Evolutionary conservation across 345 rosid species (phyloP).

Genomic region (Sisymbrium altissimum): DNA sequence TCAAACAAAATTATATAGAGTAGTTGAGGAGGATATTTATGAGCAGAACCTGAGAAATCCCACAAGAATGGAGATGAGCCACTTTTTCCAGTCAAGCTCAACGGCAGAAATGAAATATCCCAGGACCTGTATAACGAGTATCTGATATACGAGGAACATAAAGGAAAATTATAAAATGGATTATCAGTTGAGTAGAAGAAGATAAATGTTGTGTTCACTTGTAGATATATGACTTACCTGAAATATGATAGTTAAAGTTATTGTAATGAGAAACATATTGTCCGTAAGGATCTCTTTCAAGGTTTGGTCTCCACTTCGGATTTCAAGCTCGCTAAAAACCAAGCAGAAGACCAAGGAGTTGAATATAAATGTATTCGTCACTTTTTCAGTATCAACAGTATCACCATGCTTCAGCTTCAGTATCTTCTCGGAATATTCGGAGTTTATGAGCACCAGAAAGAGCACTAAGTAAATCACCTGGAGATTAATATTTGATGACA

Average conservation of each 20-base stretch:
- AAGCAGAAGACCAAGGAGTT: constrained; percentile 63
- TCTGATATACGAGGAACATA: constrained; percentile 34
- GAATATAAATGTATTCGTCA: constrained; percentile 75
- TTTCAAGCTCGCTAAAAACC: constrained; percentile 77
- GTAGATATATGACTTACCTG: constrained; percentile 44
- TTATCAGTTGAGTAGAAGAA: neutral
- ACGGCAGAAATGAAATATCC: constrained; percentile 53
- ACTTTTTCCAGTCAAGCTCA: constrained; percentile 48
- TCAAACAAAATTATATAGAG: neutral
- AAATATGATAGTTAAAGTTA: constrained; percentile 47
- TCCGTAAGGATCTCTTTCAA: constrained; percentile 60
- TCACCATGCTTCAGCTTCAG: constrained; percentile 42
- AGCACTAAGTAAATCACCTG: constrained; percentile 66
- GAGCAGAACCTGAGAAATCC: constrained; percentile 56
- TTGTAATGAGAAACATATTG: constrained; percentile 53
- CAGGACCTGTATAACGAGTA: constrained; percentile 50
- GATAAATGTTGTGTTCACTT: neutral
- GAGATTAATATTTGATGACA: neutral
- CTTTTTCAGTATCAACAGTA: constrained; percentile 38
- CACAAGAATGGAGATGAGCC: constrained; percentile 44
- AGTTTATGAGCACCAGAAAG: constrained; percentile 53
- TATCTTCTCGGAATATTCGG: constrained; percentile 27
- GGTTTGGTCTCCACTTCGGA: constrained; percentile 60
- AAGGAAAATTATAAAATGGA: neutral
- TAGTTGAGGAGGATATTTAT: neutral